Base-by-base conservation (phyloP, 345 rosid genomes). In the Rhizophora apiculata region DNA sequence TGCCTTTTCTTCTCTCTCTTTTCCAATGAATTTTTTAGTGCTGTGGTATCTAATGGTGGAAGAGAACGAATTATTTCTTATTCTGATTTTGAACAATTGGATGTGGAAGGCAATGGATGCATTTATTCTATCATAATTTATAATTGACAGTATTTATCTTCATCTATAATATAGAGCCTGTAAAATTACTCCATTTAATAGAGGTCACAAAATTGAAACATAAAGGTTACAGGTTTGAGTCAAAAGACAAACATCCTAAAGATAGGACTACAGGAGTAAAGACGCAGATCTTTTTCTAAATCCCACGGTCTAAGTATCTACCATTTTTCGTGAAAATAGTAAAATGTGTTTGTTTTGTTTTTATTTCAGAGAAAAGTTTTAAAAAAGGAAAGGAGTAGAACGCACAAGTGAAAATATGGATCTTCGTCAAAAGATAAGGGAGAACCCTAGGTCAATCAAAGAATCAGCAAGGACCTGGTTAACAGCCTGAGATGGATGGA, bases 401-500 rank as follows among this genome's bases (percentile, higher is more conserved):
- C 20, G 1, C 20, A 32, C 8, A 54, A 16, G 34, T 20, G 29
- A 71, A 24, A n/a, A 29, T 18, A 53, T 6, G 7, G 24, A 55
- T 20, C 56, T 24, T 39, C 61, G 32, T 60, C 26, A 21, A 75
- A 73, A 82, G 26, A 85, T 8, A 49, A 95, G 97, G 73, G 91
- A 46, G 65, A 90, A n/a, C 27, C 99, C 99, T 65, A 82, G 85
- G 60, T 68, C 64, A 49, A 92, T 65, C 77, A 95, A 72, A 8
- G 89, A 68, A 78, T 76, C 85, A 22, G 96, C 90, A 58, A 96
- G 92, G 67, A 92, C 79, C 73, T 92, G 81, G 75, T 96, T 92
- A 36, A 97, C 90, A 62, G 97, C 98, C 79, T 96, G 76, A 56
- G 98, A 88, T 21, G 98, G 98, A 78, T 95, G 99, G 39, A 92